phyloP scores from a whole-genome alignment of 1,284 basidiomycete genomes.

The Heterobasidion occidentale region DNA sequence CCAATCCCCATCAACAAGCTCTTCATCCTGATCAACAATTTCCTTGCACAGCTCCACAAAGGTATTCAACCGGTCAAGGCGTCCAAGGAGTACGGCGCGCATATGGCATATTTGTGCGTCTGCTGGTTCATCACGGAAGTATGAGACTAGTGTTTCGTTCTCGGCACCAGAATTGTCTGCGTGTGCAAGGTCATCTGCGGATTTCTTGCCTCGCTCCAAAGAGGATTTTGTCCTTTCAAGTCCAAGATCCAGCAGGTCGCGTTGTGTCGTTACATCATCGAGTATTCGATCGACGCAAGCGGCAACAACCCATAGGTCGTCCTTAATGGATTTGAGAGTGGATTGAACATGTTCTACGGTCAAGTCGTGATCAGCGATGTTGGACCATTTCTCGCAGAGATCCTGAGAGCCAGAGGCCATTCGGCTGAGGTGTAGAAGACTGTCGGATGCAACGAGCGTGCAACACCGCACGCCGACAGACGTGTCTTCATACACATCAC shows the following conservation, averaged over 20 bases:
- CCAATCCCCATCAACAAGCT: constrained; percentile 47
- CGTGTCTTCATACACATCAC: background rate
- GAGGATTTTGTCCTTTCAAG: constrained; percentile 47
- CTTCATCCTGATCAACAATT: constrained; percentile 13
- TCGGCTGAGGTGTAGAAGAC: background rate
- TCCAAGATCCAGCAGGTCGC: constrained; percentile 52
- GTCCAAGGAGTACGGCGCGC: constrained; percentile 51
- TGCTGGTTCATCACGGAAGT: constrained; percentile 43
- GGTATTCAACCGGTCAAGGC: constrained; percentile 61
- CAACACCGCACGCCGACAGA: background rate
- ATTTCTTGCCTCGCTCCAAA: constrained; percentile 36
- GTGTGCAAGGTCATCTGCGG: constrained; percentile 10
- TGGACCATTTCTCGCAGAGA: constrained; percentile 46
- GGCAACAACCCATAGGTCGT: constrained; percentile 69
- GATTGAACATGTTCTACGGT: constrained; percentile 38
- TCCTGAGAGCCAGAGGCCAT: constrained; percentile 25
- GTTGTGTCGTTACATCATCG: constrained; percentile 47
- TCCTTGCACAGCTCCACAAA: constrained; percentile 52
- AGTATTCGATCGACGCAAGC: constrained; percentile 65
- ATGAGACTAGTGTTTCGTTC: constrained; percentile 27
- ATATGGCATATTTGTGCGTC: constrained; percentile 61
- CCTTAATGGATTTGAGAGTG: constrained; percentile 41
- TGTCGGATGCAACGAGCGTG: background rate
- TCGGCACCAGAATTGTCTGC: constrained; percentile 7
- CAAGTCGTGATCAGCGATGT: constrained; percentile 45